Percentiles rank a stretch among this genome's conserved stretches.
These are phyloP conservation scores for Calonectria leucothoes DNA, from an alignment of 2,329 filamentous ascomycete genomes.

Conservation along the genomic window DNA sequence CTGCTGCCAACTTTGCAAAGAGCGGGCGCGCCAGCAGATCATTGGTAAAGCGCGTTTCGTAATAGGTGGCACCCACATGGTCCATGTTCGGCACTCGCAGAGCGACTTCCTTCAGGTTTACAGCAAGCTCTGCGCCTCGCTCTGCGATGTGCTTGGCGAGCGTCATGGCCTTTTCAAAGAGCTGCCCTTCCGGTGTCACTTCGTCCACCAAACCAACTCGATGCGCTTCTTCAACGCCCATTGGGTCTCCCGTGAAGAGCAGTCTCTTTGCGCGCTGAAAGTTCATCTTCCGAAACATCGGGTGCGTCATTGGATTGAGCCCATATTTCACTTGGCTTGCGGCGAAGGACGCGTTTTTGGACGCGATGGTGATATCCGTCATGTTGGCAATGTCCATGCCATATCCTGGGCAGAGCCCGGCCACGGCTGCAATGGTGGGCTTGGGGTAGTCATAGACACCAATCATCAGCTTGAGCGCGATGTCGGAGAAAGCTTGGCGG, in stretches of 20 bases:
- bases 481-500: slow-evolving; percentile 4
- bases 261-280: slow-evolving; percentile 7
- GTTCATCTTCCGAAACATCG: slow-evolving; percentile 13
- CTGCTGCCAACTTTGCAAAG: slow-evolving; percentile 7
- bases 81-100: slow-evolving; percentile 4
- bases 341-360: background rate
- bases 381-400: slow-evolving; percentile 12
- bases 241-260: slow-evolving; percentile 1
- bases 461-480: slow-evolving; percentile 11
- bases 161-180: background rate
- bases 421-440: background rate
- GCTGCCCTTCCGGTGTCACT: background rate
- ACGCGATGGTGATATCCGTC: slow-evolving; percentile 9
- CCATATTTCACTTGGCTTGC: slow-evolving; percentile 9
- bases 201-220: background rate
- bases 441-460: slow-evolving; percentile 4
- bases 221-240: background rate
- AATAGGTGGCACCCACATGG: background rate
- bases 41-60: slow-evolving; percentile 7
- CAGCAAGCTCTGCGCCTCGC: background rate
- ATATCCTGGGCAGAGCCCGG: slow-evolving; percentile 1
- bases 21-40: background rate
- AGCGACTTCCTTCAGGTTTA: slow-evolving; percentile 6
- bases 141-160: background rate
- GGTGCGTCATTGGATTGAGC: slow-evolving; percentile 7